These are phyloP conservation scores for Calocybe cyanea DNA, from an alignment of 768 basidiomycete genomes.

Conservation along the genomic window DNA sequence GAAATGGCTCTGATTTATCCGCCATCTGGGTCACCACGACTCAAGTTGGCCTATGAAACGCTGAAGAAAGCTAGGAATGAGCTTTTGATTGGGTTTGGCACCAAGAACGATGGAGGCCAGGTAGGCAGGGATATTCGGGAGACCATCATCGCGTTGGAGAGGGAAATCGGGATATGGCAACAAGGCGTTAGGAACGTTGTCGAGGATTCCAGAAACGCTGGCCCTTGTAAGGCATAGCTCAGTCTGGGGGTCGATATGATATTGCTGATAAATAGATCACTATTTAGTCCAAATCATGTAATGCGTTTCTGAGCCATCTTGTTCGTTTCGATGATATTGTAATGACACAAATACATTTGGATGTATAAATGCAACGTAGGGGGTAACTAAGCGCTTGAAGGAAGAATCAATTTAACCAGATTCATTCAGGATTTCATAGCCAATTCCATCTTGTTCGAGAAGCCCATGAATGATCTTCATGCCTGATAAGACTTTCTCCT, in stretches of 20 bases:
- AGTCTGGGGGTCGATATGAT: no score
- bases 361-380: no score
- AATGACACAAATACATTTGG: no score
- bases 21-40: constrained; percentile 60
- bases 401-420: not conserved
- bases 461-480: constrained; percentile 49
- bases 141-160: constrained; percentile 57
- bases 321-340: no score
- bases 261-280: no score
- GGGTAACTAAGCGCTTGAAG: no score
- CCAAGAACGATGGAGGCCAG: constrained; percentile 62
- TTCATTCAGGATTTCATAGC: constrained; percentile 17
- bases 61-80: constrained; percentile 59
- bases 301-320: no score
- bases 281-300: no score
- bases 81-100: constrained; percentile 70
- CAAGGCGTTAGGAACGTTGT: constrained; percentile 55
- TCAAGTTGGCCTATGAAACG: constrained; percentile 62
- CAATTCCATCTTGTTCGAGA: constrained; percentile 23
- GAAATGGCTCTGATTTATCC: constrained; percentile 40
- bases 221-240: not conserved
- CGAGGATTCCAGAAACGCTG: constrained; percentile 32
- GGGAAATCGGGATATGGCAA: constrained; percentile 70
- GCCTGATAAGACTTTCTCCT: constrained; percentile 60
- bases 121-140: constrained; percentile 64